Percentiles rank a stretch among this genome's conserved stretches.
Evolutionary conservation across 2,329 filamentous ascomycete genomes (phyloP).

Genomic region (Phyllosticta capitalensis): DNA sequence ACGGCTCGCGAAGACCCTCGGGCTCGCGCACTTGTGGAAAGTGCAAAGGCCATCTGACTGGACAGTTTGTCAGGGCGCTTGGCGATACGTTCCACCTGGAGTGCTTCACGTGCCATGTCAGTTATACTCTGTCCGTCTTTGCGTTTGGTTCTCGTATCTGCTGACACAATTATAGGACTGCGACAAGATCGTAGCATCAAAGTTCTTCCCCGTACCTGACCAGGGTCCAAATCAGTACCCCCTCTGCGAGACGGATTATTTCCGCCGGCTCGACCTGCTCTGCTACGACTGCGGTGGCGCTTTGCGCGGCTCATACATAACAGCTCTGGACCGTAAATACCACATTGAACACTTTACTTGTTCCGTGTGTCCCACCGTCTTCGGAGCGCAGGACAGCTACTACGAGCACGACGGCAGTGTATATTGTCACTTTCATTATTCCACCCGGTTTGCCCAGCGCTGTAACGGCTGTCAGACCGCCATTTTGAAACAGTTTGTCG

Average conservation of each 20-base stretch:
- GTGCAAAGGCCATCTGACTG: constrained; percentile 77
- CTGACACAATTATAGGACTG: constrained; percentile 59
- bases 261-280: constrained; percentile 78
- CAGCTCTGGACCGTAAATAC: constrained; percentile 93
- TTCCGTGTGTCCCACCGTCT: constrained; percentile 93
- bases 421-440: constrained; percentile 98
- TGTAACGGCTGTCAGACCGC: constrained; percentile 96
- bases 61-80: constrained; percentile 90
- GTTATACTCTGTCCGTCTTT: constrained; percentile 18
- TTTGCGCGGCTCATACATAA: constrained; percentile 93
- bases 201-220: constrained; percentile 96
- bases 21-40: constrained; percentile 56
- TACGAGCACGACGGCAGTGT: constrained; percentile 96
- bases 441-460: constrained; percentile 88
- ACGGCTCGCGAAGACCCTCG: constrained; percentile 24
- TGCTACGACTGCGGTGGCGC: constrained; percentile 90
- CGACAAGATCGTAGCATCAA: constrained; percentile 91
- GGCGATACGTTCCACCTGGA: constrained; percentile 93
- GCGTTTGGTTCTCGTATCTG: constrained; percentile 9
- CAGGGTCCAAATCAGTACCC: constrained; percentile 86
- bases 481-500: constrained; percentile 97
- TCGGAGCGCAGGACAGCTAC: constrained; percentile 95
- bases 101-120: constrained; percentile 93
- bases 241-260: constrained; percentile 96
- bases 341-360: constrained; percentile 99